Base-by-base conservation (phyloP, 192 early-diverging fungal genomes). In the Backusella parvicylindrica region DNA sequence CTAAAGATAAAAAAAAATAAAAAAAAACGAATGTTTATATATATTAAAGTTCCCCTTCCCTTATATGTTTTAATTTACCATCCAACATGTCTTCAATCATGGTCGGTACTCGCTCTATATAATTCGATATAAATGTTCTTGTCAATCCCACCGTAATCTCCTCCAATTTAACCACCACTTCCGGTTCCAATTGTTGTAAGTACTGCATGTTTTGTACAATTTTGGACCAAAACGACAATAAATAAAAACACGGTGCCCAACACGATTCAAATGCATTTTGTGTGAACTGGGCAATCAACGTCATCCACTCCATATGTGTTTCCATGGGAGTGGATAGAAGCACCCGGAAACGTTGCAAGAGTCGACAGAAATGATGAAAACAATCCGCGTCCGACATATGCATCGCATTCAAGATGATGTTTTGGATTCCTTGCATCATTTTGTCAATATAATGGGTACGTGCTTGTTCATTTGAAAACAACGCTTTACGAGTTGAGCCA, bases 171-270 rank as follows among this genome's bases (percentile, higher is more conserved):
- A 68, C 72, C 31, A 84, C 79, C 33, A 86, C 71, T 12, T 63
- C 75, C 3, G 60, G 35, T 3, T 79, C 77, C 13, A 86, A 80
- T 36, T 81, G 77, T 66, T 78, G 38, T 50, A 84, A 84, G 70
- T 82, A 85, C n/a, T 86, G 81, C 38, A 81, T 78, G 9, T 85
- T 87, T 15, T 85, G 83, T 18, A 88, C 83, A 66, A 95, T 92
- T 79, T 93, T 95, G 28, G 92, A 90, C 95, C 95, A 97, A 77
- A 97, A 97, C 11, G 87, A 89, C 71, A 96, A 80, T 36, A 96
- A 74, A 70, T 95, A 94, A 36, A 85, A 70, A 12, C 40, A 82
- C 37, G 93, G 86, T 50, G 91, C 87, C 84, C 88, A 91, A 87
- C 84, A 83, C 2, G 85, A 78, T 18, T 88, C 80, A 74, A 93